phyloP scores from a whole-genome alignment of 2,329 filamentous ascomycete species.

The Apiospora marii region DNA sequence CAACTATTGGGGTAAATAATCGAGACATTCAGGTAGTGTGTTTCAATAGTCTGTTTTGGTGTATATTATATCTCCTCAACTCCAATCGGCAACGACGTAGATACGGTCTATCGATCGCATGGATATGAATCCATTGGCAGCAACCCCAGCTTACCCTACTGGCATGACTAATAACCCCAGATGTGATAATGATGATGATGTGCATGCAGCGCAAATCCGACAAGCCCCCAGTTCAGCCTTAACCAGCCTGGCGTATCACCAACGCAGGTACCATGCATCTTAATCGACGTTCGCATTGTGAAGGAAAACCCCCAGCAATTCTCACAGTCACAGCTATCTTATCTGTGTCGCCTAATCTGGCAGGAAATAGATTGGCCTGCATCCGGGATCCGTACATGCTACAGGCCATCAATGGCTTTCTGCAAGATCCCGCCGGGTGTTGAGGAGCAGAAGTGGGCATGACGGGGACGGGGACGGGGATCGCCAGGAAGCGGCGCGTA shows the following conservation, averaged over 20 bases:
- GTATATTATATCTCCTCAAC: neutral
- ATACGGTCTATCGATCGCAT: neutral
- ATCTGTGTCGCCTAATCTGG: slow-evolving; percentile 6
- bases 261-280: slow-evolving; percentile 22
- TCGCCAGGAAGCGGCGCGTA: slow-evolving; percentile 18
- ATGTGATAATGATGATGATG: slow-evolving; percentile 14
- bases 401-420: neutral
- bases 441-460: neutral
- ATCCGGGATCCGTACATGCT: neutral
- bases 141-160: neutral
- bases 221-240: slow-evolving; percentile 19
- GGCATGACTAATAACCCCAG: slow-evolving; percentile 5
- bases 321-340: neutral
- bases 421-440: slow-evolving; percentile 9
- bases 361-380: slow-evolving; percentile 5
- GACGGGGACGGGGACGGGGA: slow-evolving; percentile 17
- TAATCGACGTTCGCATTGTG: neutral
- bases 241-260: slow-evolving; percentile 15
- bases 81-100: neutral
- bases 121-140: neutral
- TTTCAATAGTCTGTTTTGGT: neutral
- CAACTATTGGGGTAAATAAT: slow-evolving; percentile 14
- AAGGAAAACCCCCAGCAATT: neutral
- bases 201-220: slow-evolving; percentile 20
- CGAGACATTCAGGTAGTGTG: neutral